Evolutionary conservation across 169 alveolate genomes (phyloP), one percentile per base, ranked within the genome.

Genomic region (Eimeria falciformis): DNA sequence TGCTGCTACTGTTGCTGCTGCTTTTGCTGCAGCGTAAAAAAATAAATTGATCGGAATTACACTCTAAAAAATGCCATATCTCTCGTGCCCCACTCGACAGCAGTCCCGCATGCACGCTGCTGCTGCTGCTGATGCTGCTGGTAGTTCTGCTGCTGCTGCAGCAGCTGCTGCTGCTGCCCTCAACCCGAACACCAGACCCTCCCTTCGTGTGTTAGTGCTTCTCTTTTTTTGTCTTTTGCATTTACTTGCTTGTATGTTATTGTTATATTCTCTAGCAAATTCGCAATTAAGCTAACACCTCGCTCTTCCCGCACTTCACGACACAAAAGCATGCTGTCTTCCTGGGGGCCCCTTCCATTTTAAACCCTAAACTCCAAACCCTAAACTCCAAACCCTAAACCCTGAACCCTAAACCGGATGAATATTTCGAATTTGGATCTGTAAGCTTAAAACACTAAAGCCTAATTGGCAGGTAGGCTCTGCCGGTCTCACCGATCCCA

Each of bases 51-150:
- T n/a, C n/a, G n/a, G n/a, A n/a, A n/a, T n/a, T n/a, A n/a, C n/a
- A n/a, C n/a, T n/a, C n/a, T n/a, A n/a, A n/a, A n/a, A n/a, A n/a
- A n/a, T n/a, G n/a, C n/a, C n/a, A n/a, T n/a, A n/a, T n/a, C n/a
- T n/a, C n/a, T n/a, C n/a, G n/a, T n/a, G n/a, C n/a, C n/a, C n/a
- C n/a, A n/a, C n/a, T n/a, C n/a, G n/a, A n/a, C n/a, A n/a, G n/a
- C n/a, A n/a, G n/a, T n/a, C n/a, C n/a, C n/a, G n/a, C n/a, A n/a
- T n/a, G n/a, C n/a, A n/a, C 7, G 58, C 58, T 50, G 58, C 58
- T 50, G 58, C 58, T 50, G 58, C 58, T 50, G 58, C 58, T 50
- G 78, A 40, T n/a, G 43, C 43, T 66, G 78, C 78, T 66, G 46
- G 21, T 5, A 21, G 17, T n/a, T 7, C 43, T n/a, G 78, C 78